Evolutionary conservation across 306 rosid genomes (phyloP).

Genomic region (Prunus kanzakura): DNA sequence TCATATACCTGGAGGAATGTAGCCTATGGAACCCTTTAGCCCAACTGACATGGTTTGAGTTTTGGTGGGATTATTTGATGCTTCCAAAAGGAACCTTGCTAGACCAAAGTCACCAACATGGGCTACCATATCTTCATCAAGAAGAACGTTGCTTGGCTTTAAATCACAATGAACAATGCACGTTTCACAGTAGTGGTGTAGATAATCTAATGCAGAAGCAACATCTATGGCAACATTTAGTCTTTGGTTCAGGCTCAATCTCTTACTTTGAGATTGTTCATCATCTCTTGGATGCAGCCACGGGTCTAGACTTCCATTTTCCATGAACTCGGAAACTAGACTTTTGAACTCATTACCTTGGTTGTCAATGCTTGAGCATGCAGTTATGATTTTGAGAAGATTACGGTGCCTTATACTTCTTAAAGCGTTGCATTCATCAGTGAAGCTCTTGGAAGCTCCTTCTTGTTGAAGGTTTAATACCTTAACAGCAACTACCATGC

Average conservation of each 20-base stretch:
- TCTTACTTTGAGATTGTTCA: neutral
- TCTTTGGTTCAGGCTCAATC: slow-evolving; percentile 26
- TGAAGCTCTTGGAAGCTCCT: slow-evolving; percentile 41
- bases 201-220: slow-evolving; percentile 35
- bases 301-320: slow-evolving; percentile 23
- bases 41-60: neutral
- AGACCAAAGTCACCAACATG: slow-evolving; percentile 43
- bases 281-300: slow-evolving; percentile 28
- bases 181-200: slow-evolving; percentile 24
- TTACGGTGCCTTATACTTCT: slow-evolving; percentile 30
- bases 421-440: slow-evolving; percentile 31
- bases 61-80: slow-evolving; percentile 10
- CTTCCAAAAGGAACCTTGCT: slow-evolving; percentile 21
- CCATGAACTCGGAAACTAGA: slow-evolving; percentile 32
- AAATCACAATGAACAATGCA: slow-evolving; percentile 35
- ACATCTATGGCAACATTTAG: slow-evolving; percentile 29
- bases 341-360: slow-evolving; percentile 36
- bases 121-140: slow-evolving; percentile 34
- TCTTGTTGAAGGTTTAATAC: slow-evolving; percentile 38
- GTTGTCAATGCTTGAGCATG: slow-evolving; percentile 19
- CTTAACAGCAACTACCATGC: slow-evolving; percentile 26
- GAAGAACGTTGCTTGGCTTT: slow-evolving; percentile 32
- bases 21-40: slow-evolving; percentile 34
- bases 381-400: slow-evolving; percentile 43
- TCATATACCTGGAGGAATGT: slow-evolving; percentile 34